Base-by-base conservation (phyloP, 495 filamentous ascomycete genomes). In the Lepraria neglecta region DNA sequence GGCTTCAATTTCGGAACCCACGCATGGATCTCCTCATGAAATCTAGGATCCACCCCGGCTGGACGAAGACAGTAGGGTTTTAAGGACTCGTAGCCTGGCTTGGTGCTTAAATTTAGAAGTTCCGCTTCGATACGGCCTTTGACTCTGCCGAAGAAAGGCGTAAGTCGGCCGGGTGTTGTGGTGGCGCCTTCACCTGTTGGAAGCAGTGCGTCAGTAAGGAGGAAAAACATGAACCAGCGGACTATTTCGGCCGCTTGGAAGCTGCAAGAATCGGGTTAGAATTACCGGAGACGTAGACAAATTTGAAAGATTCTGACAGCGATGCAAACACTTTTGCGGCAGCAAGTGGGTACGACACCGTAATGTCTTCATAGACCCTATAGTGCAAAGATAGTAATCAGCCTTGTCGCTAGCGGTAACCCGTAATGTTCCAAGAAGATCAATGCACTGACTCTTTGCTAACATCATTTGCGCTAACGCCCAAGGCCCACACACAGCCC, bases 401-500 rank as follows among this genome's bases (percentile, higher is more conserved):
- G 24, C 24, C 24, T 24, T 2, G 24, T 2, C 1, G 1, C 24
- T 24, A 24, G 1, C 24, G 24, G 24, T 2, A 24, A 24, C 1
- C 24, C 24, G 1, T 2, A 24, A 24, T 24, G 27, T 24, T 27
- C 38, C 21, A 30, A 24, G 46, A 21, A 50, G 46, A 50, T 24
- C 28, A 42, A 30, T 42, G 4, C 56, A 72, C 80, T 50, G 70
- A 87, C 85, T 81, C 77, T 63, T 84, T 83, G 57, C 66, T 69
- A 27, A 89, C 86, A 38, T 78, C 68, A 10, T 68, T 80, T 38
- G 82, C 76, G 61, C 78, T 82, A 30, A 83, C 82, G 11, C 87
- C 87, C 59, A 84, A 71, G 11, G 87, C 87, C 87, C 87, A 91
- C 0, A 91, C 84, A 58, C 81, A 85, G 0, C 83, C 87, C 6